phyloP scores from a whole-genome alignment of 345 rosid species.

The Fremontodendron californicum region DNA sequence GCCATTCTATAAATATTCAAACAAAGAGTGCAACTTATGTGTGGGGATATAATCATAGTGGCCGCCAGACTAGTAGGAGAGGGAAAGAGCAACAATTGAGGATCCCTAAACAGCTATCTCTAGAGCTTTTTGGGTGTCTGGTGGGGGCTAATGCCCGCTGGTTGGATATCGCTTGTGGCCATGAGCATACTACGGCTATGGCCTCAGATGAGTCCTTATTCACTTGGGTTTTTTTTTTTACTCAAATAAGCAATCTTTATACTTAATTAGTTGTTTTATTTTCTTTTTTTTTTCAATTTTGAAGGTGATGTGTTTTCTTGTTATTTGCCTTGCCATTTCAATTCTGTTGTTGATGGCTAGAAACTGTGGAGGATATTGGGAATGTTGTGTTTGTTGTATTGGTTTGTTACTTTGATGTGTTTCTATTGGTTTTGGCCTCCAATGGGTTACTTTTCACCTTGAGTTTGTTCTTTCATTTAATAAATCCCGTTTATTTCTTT shows the following conservation, averaged over 20 bases:
- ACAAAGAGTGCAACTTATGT: constrained; percentile 89
- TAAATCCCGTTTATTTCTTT: not conserved
- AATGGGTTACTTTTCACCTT: not conserved
- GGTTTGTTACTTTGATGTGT: not conserved
- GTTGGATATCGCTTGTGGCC: constrained; percentile 90
- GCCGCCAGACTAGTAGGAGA: constrained; percentile 85
- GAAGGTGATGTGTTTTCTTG: not conserved
- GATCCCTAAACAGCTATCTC: constrained; percentile 88
- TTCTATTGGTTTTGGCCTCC: not conserved
- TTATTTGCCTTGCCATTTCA: not conserved
- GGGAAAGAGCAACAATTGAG: constrained; percentile 65
- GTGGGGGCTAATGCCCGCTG: constrained; percentile 69
- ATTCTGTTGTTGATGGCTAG: not conserved
- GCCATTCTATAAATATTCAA: constrained; percentile 37
- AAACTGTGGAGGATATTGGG: not conserved
- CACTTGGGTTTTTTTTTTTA: constrained; percentile 61
- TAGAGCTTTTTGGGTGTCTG: constrained; percentile 86
- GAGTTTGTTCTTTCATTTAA: not conserved
- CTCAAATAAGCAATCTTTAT: not conserved
- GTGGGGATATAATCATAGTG: constrained; percentile 91
- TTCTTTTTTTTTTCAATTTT: not conserved
- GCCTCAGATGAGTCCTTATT: constrained; percentile 95
- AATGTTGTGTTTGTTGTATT: not conserved
- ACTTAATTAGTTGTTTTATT: not conserved
- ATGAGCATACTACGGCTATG: constrained; percentile 86